These are phyloP conservation scores for Plenodomus biglobosus DNA, from an alignment of 2,329 filamentous ascomycete genomes.

Conservation along the genomic window DNA sequence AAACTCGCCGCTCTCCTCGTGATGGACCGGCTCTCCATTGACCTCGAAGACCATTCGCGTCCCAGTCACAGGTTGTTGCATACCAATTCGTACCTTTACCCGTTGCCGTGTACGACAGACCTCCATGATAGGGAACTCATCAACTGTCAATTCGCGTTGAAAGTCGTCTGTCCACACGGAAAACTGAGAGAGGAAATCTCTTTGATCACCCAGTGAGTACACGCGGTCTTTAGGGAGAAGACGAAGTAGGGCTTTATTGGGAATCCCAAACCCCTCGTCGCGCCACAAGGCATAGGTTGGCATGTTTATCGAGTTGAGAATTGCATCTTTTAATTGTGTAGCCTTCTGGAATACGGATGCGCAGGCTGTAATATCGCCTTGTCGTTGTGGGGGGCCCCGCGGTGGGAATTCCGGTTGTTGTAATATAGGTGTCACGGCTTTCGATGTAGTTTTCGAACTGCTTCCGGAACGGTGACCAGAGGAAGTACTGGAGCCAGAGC, in stretches of 20 bases:
- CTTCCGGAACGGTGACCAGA: constrained; percentile 36
- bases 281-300: constrained; percentile 76
- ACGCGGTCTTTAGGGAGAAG: constrained; percentile 45
- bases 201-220: constrained; percentile 41
- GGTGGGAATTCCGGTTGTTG: constrained; percentile 66
- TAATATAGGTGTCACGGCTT: constrained; percentile 56
- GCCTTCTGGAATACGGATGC: constrained; percentile 73
- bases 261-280: constrained; percentile 71
- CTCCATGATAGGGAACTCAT: constrained; percentile 68
- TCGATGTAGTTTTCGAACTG: constrained; percentile 42
- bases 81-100: constrained; percentile 62
- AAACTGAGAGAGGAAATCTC: constrained; percentile 62
- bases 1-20: constrained; percentile 69
- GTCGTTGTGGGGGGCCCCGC: constrained; percentile 63
- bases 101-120: constrained; percentile 63
- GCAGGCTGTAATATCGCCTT: constrained; percentile 53
- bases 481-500: constrained; percentile 46
- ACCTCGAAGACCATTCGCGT: constrained; percentile 64
- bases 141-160: constrained; percentile 55
- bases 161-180: constrained; percentile 68
- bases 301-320: constrained; percentile 73
- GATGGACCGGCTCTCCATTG: constrained; percentile 66
- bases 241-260: constrained; percentile 64
- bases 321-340: constrained; percentile 72
- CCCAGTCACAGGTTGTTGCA: constrained; percentile 58